phyloP scores from a whole-genome alignment of 176 grass and related monocot species.

The Otatea glauca region DNA sequence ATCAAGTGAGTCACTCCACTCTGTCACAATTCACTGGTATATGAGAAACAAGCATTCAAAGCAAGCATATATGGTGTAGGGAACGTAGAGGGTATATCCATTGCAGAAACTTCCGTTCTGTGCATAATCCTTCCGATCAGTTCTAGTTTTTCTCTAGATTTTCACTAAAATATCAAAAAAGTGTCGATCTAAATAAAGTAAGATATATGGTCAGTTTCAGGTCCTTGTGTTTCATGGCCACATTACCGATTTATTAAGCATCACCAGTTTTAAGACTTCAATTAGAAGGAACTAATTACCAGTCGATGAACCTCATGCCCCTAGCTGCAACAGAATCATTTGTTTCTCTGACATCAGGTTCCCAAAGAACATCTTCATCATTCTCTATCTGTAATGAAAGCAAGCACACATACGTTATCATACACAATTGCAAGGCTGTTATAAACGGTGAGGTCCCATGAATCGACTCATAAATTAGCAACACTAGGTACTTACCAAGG shows the following conservation, averaged over 20 bases:
- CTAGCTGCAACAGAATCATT: slow-evolving; percentile 63
- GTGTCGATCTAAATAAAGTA: neutral
- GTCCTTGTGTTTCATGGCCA: neutral
- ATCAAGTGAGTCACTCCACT: neutral
- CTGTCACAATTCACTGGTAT: neutral
- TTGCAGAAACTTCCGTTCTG: neutral
- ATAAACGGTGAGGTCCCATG: neutral
- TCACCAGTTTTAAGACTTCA: neutral
- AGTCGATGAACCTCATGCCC: slow-evolving; percentile 86
- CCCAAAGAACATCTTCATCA: slow-evolving; percentile 90
- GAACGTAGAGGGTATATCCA: neutral
- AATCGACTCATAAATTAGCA: slow-evolving; percentile 15
- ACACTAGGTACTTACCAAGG: slow-evolving; percentile 66
- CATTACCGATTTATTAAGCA: neutral
- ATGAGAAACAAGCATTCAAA: neutral
- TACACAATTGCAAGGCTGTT: neutral
- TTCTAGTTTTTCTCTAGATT: neutral
- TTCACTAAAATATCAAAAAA: neutral
- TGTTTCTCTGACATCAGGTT: slow-evolving; percentile 72
- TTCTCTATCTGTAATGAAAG: slow-evolving; percentile 65
- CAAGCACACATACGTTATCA: neutral
- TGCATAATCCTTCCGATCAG: neutral
- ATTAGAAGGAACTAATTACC: slow-evolving; percentile 48
- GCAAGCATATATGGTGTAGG: neutral
- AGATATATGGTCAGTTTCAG: neutral